These are phyloP conservation scores for Phaseolus coccineus DNA, from an alignment of 331 rosid species.

Conservation along the genomic window DNA sequence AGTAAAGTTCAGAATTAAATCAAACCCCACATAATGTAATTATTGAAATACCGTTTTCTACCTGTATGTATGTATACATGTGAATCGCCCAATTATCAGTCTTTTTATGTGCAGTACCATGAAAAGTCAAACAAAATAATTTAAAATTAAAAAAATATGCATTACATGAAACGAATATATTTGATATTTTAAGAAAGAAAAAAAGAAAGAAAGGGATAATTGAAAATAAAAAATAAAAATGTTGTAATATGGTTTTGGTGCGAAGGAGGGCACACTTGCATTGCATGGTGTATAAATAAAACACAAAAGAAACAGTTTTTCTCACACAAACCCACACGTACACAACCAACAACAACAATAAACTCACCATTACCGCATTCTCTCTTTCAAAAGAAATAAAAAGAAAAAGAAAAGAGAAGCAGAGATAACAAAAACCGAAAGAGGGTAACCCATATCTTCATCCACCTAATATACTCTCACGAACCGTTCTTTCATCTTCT, in stretches of 20 bases:
- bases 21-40: not conserved
- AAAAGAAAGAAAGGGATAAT: not conserved
- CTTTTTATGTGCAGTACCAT: not conserved
- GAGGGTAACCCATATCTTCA: conserved; percentile 45
- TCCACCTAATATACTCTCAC: conserved; percentile 46
- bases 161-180: too few species aligned
- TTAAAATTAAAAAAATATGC: too few species aligned
- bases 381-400: conserved; percentile 23
- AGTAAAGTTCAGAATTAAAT: not conserved
- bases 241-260: conserved; percentile 41
- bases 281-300: conserved; percentile 41
- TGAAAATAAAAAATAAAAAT: not conserved
- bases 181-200: not conserved
- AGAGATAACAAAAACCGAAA: conserved; percentile 44
- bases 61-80: not conserved
- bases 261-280: conserved; percentile 51
- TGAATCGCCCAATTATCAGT: not conserved
- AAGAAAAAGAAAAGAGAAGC: not conserved
- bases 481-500: conserved; percentile 40
- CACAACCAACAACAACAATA: conserved; percentile 45
- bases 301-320: not conserved
- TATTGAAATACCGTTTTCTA: not conserved
- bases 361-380: conserved; percentile 56
- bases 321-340: conserved; percentile 4
- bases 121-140: not conserved